These are phyloP conservation scores for Myrica gale DNA, from an alignment of 306 rosid species.

Conservation along the genomic window DNA sequence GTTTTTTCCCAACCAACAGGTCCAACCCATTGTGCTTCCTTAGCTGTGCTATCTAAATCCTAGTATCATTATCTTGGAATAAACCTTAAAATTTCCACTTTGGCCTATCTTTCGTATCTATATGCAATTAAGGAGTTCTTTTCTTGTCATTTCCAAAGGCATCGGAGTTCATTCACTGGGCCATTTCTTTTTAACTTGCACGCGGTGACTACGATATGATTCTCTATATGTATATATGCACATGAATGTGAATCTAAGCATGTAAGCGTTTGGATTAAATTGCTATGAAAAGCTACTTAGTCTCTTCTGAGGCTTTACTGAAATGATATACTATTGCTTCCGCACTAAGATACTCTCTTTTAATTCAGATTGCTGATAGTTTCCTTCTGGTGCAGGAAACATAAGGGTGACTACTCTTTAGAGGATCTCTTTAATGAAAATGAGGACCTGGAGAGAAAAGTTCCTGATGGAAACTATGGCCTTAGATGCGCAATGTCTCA, in stretches of 20 bases:
- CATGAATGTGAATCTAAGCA: background rate
- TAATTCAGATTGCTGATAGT: constrained; percentile 19
- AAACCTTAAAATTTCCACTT: background rate
- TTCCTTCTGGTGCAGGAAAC: constrained; percentile 50
- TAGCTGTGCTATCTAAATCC: background rate
- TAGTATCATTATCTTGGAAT: background rate
- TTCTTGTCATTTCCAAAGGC: background rate
- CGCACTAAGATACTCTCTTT: background rate
- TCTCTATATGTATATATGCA: background rate
- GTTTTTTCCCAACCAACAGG: background rate
- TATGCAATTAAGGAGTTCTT: background rate
- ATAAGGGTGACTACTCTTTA: constrained; percentile 32
- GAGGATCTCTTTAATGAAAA: constrained; percentile 37
- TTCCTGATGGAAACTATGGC: constrained; percentile 28
- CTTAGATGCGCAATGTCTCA: constrained; percentile 48
- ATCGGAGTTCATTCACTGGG: background rate
- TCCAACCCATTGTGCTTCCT: background rate
- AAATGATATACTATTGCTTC: constrained; percentile 6
- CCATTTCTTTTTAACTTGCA: constrained; percentile 15
- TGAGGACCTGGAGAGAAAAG: constrained; percentile 47
- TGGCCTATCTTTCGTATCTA: background rate
- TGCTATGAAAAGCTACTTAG: background rate
- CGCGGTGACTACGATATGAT: background rate
- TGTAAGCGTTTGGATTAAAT: background rate
- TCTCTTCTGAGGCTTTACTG: background rate